A percentile compares a stretch with the other conserved stretches of the same genome.
Evolutionary conservation across 192 early-diverging fungal genomes (phyloP).

Genomic region (Cetraspora pellucida): DNA sequence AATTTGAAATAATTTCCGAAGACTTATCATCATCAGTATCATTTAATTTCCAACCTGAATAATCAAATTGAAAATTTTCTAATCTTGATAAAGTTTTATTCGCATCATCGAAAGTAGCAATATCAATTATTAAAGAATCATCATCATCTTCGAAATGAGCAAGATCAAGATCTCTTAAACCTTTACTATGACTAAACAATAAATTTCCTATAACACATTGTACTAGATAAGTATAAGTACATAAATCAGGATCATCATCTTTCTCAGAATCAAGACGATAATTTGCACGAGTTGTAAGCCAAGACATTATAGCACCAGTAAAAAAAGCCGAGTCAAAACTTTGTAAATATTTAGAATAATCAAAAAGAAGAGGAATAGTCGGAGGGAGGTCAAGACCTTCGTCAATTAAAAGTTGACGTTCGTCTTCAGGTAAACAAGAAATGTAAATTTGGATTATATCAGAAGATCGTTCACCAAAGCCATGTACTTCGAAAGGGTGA

Average conservation of each 20-base stretch:
- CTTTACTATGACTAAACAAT: conserved; percentile 11
- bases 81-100: conserved; percentile 7
- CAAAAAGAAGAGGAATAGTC: background rate
- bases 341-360: conserved; percentile 26
- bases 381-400: background rate
- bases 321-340: conserved; percentile 13
- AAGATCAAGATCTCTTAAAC: background rate
- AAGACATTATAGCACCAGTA: conserved; percentile 2
- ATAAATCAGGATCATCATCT: background rate
- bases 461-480: background rate
- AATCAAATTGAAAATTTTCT: conserved; percentile 22
- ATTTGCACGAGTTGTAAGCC: no score
- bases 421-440: conserved; percentile 1
- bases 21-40: background rate
- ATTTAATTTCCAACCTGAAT: conserved; percentile 2
- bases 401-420: conserved; percentile 6
- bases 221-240: background rate
- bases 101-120: background rate
- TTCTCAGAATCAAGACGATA: background rate
- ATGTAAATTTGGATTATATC: conserved; percentile 21
- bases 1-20: conserved; percentile 13
- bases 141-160: conserved; percentile 24
- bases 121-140: conserved; percentile 6
- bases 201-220: conserved; percentile 1
- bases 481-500: conserved; percentile 18